A percentile compares a stretch with the other conserved stretches of the same genome.
phyloP scores from a whole-genome alignment of 345 rosid species.

The Salix suchowensis region DNA sequence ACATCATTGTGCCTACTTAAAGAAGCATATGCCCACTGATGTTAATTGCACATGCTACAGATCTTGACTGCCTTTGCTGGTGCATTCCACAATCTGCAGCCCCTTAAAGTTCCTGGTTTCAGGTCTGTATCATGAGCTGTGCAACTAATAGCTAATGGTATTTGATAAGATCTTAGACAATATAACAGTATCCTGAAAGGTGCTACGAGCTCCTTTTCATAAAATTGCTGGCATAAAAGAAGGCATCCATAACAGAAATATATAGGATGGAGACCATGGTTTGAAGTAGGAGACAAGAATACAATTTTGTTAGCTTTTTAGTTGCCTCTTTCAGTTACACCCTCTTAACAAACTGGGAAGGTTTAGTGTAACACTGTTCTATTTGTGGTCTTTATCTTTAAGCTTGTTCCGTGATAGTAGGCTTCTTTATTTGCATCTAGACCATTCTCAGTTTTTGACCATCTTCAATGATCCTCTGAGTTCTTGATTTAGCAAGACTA shows the following conservation, averaged over 20 bases:
- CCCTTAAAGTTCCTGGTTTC: slow-evolving; percentile 87
- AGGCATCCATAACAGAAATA: background rate
- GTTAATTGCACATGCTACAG: slow-evolving; percentile 36
- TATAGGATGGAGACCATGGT: background rate
- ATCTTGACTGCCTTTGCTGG: slow-evolving; percentile 77
- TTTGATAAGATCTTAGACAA: background rate
- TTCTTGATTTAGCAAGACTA: background rate
- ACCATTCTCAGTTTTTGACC: background rate
- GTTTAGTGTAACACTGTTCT: background rate
- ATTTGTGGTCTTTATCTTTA: background rate
- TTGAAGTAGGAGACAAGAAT: background rate
- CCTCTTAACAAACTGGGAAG: background rate
- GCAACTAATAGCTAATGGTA: background rate
- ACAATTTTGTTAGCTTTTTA: background rate
- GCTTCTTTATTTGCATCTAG: background rate
- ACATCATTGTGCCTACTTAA: background rate
- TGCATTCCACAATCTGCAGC: slow-evolving; percentile 86
- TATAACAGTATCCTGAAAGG: background rate
- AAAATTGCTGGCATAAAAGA: background rate
- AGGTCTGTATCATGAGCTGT: slow-evolving; percentile 47
- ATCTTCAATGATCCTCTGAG: background rate
- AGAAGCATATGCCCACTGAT: slow-evolving; percentile 14
- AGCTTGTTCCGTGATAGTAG: background rate
- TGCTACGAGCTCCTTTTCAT: background rate
- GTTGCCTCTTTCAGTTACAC: background rate